A percentile compares a stretch with the other conserved stretches of the same genome.
Conservation (phyloP, 2,329 filamentous ascomycete species). For the Trichoderma sp. region DNA sequence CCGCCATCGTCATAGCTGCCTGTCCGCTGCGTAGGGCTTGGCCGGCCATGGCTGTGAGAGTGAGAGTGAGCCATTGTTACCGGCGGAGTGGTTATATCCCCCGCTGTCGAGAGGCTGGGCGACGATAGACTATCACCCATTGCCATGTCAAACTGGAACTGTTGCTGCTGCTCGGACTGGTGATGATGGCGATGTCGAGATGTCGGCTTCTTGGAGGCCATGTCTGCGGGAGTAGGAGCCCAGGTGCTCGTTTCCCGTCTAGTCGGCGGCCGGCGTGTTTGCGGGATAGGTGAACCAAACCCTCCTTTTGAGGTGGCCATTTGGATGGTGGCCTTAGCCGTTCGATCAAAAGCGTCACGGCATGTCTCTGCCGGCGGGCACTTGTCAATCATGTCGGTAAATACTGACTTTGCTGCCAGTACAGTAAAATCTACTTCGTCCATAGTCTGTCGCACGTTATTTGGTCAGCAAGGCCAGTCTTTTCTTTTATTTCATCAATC, state of each 20-base stretch:
- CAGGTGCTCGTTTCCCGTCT: constrained; percentile 33
- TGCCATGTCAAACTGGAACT: constrained; percentile 38
- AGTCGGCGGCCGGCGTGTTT: constrained; percentile 27
- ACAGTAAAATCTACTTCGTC: constrained; percentile 98
- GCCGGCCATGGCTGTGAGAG: constrained; percentile 29
- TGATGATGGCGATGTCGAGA: constrained; percentile 29
- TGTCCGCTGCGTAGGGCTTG: constrained; percentile 32
- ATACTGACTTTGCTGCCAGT: constrained; percentile 85
- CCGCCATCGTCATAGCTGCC: constrained; percentile 31
- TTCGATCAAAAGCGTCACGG: constrained; percentile 89
- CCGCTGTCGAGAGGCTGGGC: constrained; percentile 38
- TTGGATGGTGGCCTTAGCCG: constrained; percentile 90
- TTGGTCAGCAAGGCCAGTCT: background rate
- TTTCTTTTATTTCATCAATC: background rate
- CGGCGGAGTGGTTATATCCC: constrained; percentile 41
- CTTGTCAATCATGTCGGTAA: constrained; percentile 88
- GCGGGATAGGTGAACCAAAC: constrained; percentile 54
- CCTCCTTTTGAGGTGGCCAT: constrained; percentile 89
- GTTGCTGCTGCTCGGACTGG: constrained; percentile 27
- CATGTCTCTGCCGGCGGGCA: constrained; percentile 94
- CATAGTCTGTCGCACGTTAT: constrained; percentile 56
- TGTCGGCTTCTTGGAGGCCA: constrained; percentile 25
- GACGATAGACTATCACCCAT: constrained; percentile 43
- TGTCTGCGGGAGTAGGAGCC: constrained; percentile 30
- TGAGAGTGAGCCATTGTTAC: constrained; percentile 34